Evolutionary conservation across 2,329 filamentous ascomycete genomes (phyloP).

Genomic region (Aplosporella prunicola): DNA sequence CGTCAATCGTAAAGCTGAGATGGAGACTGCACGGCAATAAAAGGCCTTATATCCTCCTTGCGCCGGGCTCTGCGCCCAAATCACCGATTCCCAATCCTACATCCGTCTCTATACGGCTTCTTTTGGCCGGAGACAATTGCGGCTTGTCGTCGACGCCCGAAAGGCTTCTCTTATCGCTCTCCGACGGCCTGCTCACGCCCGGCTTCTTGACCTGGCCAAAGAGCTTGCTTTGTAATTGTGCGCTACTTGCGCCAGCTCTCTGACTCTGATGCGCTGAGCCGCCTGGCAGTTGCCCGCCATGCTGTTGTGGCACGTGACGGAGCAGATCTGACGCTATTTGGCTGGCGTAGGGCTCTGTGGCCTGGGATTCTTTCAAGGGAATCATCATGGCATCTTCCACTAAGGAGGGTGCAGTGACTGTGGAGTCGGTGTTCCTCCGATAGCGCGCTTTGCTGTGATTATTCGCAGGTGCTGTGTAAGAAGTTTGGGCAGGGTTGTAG

Average conservation of each 20-base stretch:
- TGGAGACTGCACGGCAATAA: no score
- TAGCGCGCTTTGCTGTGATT: slow-evolving; percentile 29
- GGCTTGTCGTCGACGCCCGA: slow-evolving; percentile 9
- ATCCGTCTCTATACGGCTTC: slow-evolving; percentile 35
- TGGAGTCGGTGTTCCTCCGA: slow-evolving; percentile 61
- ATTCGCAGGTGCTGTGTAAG: slow-evolving; percentile 33
- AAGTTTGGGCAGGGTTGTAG: slow-evolving; percentile 37
- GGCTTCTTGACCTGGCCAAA: slow-evolving; percentile 54
- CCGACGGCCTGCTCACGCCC: slow-evolving; percentile 25
- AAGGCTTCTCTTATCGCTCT: slow-evolving; percentile 24
- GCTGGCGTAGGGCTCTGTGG: slow-evolving; percentile 67
- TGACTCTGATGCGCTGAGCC: slow-evolving; percentile 28
- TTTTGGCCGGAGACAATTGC: slow-evolving; percentile 35
- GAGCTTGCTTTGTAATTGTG: slow-evolving; percentile 50
- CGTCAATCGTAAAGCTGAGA: no score
- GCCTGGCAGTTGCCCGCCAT: slow-evolving; percentile 21
- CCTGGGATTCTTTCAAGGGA: slow-evolving; percentile 51
- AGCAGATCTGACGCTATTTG: slow-evolving; percentile 68
- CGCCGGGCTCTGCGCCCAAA: no score
- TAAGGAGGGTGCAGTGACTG: slow-evolving; percentile 32
- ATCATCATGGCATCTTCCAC: slow-evolving; percentile 46
- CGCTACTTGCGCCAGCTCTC: slow-evolving; percentile 19
- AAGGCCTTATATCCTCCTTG: no score
- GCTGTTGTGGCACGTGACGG: slow-evolving; percentile 45
- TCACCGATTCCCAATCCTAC: slow-evolving; percentile 50